Evolutionary conservation across 2,329 filamentous ascomycete genomes (phyloP), one percentile per base, ranked within the genome.

Genomic region (Paracorniculantispora psalliotae): DNA sequence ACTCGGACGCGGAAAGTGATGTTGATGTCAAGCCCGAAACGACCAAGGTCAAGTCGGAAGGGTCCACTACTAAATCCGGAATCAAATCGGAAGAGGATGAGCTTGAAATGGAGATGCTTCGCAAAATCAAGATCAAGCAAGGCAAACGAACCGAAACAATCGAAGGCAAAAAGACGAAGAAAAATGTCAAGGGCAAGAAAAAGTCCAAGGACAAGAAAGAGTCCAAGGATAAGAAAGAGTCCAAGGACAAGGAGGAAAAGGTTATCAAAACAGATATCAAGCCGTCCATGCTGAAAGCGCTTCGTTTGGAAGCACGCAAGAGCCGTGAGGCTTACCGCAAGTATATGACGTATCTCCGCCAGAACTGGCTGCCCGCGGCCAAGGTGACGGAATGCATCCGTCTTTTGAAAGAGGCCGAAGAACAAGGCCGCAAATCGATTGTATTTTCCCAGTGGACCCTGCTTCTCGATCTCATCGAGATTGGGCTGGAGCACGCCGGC

Each of bases 371-470:
- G 59, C 86, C 86, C 60, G 91, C 89, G 67, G 91, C 88, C 66
- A 96, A 97, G 74, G 90, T 93, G 4, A 86, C 91, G 61, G 87
- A 89, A 9, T 79, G 96, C 17, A 78, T 94, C 64, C 82, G 85
- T 54, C 89, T 96, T 58, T 75, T 96, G 4, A 81, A 81, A 39
- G 85, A 88, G 0, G 86, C 87, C 10, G 76, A 78, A 52, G 83
- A 88, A 52, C 74, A 79, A 6, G 73, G 79, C 15, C 87, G 85
- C 58, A 91, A 92, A 71, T 85, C 88, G 1, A 83, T 92, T 64
- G 79, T 92, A 47, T 92, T 92, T 73, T 88, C 84, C 1, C 89
- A 92, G 69, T 92, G 89, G 88, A 91, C 88, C 0, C 82, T 84
- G 0, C 88, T 91, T 68, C 79, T 92, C 9, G 81, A 88, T 63